phyloP scores from a whole-genome alignment of 2,329 filamentous ascomycete genomes.

The Fusarium euwallaceae region DNA sequence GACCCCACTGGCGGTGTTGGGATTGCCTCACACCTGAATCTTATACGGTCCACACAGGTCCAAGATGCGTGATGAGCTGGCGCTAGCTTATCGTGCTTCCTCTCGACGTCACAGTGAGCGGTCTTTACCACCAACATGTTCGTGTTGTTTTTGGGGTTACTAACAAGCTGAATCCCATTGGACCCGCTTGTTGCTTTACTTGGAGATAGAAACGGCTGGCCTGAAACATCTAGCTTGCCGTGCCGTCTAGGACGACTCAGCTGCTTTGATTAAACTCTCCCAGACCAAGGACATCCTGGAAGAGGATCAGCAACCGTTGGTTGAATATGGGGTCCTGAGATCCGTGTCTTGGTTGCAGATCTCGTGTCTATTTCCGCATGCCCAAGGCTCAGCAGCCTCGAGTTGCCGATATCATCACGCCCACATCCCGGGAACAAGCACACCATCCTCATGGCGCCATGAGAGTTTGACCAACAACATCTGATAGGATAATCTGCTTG shows the following conservation, averaged over 20 bases:
- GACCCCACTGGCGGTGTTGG: neutral
- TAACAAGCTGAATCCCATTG: conserved; percentile 17
- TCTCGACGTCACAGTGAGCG: conserved; percentile 18
- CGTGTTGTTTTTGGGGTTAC: conserved; percentile 32
- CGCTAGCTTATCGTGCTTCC: conserved; percentile 29
- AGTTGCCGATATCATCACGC: conserved; percentile 4
- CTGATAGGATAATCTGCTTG: conserved; percentile 19
- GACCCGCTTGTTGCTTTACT: conserved; percentile 30
- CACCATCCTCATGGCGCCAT: conserved; percentile 4
- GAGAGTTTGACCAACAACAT: neutral
- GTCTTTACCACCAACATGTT: conserved; percentile 16
- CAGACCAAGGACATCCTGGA: conserved; percentile 18
- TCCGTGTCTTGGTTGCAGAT: neutral
- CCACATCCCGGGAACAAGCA: conserved; percentile 10
- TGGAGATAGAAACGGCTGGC: conserved; percentile 14
- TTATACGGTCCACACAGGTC: conserved; percentile 17
- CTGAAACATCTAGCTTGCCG: conserved; percentile 16
- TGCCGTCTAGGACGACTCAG: conserved; percentile 4
- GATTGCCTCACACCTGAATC: conserved; percentile 24
- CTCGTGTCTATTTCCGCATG: conserved; percentile 24
- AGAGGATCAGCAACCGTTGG: neutral
- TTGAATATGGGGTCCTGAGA: neutral
- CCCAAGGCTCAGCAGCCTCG: conserved; percentile 15
- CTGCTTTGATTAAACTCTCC: neutral
- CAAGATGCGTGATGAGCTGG: conserved; percentile 32